These are phyloP conservation scores for Rhizomucor pusillus DNA, from an alignment of 371 early-diverging fungal species.

Conservation along the genomic window DNA sequence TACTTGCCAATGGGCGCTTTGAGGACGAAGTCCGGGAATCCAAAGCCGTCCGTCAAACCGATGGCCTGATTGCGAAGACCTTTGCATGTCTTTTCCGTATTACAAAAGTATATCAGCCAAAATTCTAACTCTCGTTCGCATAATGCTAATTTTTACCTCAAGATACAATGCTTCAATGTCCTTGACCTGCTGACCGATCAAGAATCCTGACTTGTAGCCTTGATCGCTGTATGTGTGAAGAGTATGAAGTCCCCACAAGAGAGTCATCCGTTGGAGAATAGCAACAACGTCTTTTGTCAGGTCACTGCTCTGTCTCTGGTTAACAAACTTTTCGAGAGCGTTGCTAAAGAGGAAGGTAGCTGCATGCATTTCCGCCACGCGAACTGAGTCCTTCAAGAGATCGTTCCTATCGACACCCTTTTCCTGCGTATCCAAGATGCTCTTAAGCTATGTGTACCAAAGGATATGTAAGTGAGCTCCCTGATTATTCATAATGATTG, in stretches of 20 bases:
- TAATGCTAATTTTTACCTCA: conserved; percentile 28
- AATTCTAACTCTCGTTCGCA: no score
- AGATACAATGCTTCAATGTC: conserved; percentile 43
- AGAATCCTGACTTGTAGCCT: conserved; percentile 52
- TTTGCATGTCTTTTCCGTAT: conserved; percentile 36
- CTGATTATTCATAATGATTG: neutral
- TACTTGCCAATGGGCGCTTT: conserved; percentile 67
- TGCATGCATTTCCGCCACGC: conserved; percentile 39
- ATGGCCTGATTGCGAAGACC: conserved; percentile 58
- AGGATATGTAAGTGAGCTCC: neutral
- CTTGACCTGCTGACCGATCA: conserved; percentile 46
- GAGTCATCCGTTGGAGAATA: conserved; percentile 33
- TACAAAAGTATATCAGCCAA: no score
- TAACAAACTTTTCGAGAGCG: conserved; percentile 29
- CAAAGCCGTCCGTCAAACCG: conserved; percentile 62
- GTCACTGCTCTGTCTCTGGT: conserved; percentile 8
- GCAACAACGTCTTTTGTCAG: conserved; percentile 20
- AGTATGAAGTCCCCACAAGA: conserved; percentile 38
- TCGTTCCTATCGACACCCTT: conserved; percentile 20
- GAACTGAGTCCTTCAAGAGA: conserved; percentile 33
- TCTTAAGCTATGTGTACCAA: conserved; percentile 19
- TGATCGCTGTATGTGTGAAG: conserved; percentile 46
- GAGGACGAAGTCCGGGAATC: conserved; percentile 63
- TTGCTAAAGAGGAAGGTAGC: conserved; percentile 30
- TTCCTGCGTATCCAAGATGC: conserved; percentile 23